Conservation (phyloP, 2,329 filamentous ascomycete species). For the Berkeleyomyces rouxiae region DNA sequence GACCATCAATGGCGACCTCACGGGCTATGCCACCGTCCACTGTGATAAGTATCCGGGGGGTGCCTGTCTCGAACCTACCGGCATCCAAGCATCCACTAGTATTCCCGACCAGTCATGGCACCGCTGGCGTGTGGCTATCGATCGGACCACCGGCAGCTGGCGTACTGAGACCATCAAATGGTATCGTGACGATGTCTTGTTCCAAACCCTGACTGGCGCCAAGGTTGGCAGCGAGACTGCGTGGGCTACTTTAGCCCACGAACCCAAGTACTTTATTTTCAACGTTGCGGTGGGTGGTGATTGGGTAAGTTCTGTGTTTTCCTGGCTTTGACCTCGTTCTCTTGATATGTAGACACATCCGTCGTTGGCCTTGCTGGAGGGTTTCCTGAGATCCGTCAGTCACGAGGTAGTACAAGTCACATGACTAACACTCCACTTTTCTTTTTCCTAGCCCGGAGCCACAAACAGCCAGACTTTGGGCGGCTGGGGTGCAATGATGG, state of each 20-base stretch:
- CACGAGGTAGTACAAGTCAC: background rate
- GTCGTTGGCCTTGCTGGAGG: background rate
- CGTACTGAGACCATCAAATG: conserved; percentile 34
- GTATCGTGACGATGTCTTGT: conserved; percentile 30
- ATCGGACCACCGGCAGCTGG: conserved; percentile 31
- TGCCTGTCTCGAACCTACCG: conserved; percentile 34
- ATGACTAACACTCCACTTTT: conserved; percentile 7
- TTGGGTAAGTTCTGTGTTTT: conserved; percentile 26
- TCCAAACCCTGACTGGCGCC: conserved; percentile 27
- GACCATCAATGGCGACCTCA: conserved; percentile 32
- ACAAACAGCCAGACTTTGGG: conserved; percentile 31
- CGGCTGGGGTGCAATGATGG: conserved; percentile 21
- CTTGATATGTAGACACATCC: background rate
- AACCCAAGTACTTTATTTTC: conserved; percentile 34
- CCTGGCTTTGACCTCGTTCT: background rate
- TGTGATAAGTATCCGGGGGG: conserved; percentile 31
- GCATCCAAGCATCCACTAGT: conserved; percentile 22
- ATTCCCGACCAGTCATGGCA: conserved; percentile 30
- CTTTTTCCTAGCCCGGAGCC: conserved; percentile 26
- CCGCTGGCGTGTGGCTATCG: conserved; percentile 32
- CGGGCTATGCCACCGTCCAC: conserved; percentile 34
- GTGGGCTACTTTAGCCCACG: conserved; percentile 35
- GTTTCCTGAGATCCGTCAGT: background rate
- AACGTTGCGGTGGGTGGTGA: conserved; percentile 39
- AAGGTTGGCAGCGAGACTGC: conserved; percentile 28